Evolutionary conservation across 306 rosid species (phyloP), one percentile per base, ranked within the genome.

Genomic region (Canavalia ensiformis): DNA sequence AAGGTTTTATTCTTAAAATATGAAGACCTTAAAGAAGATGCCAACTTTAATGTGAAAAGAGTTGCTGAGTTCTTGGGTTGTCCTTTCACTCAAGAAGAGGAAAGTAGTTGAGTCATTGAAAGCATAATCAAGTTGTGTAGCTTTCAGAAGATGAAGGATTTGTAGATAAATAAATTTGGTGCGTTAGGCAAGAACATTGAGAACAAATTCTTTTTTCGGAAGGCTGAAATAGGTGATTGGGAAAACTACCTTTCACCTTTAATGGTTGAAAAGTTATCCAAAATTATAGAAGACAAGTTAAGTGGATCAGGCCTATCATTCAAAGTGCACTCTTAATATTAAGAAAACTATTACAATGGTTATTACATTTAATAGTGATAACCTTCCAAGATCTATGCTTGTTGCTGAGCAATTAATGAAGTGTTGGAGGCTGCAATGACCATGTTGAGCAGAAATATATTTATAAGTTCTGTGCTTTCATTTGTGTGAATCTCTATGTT

Each of bases 211-310:
- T 73, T 85, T 67, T 89, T 87, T 52, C 73, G 93, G 52, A 89
- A 86, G 59, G 93, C 78, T 35, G 86, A 85, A 74, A 75, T 86
- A 39, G 93, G 93, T 8, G 91, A 90, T 39, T 86, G 88, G 89
- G 74, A 81, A 1, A 90, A 90, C 34, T 71, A 87, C 63, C 71
- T 90, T 55, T 68, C 84, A 33, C 89, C 93, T 7, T 13, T 4
- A 3, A 82, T 79, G 91, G 88, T 46, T 11, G 79, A 87, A 58
- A 84, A 74, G 10, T 67, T 90, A 68, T 76, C 90, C 44, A 72
- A 77, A 73, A 33, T 87, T 30, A 2, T 84, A 0, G 86, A 85
- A 13, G 86, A 88, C 3, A 86, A 84, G 64, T 35, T 89, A 3
- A 47, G 82, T 12, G 80, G 55, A 0, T 75, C 85, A 28, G 90